Conservation (phyloP, 192 early-diverging fungal species). For the Obelidium mucronatum region DNA sequence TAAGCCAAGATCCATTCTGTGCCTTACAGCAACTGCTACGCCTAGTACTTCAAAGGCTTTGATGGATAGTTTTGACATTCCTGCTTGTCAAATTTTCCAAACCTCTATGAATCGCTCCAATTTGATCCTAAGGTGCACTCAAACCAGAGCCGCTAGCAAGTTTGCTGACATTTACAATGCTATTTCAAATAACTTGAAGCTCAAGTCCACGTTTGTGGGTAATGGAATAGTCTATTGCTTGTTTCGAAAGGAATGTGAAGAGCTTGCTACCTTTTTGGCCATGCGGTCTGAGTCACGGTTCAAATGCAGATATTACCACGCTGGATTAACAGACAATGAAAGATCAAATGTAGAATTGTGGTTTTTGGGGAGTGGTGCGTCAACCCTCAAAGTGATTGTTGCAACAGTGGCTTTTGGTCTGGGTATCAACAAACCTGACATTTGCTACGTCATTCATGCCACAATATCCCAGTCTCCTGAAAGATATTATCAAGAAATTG, state of each 20-base stretch:
- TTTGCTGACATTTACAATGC: conserved; percentile 49
- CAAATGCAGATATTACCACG: conserved; percentile 77
- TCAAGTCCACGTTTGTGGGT: conserved; percentile 59
- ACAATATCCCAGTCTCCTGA: conserved; percentile 81
- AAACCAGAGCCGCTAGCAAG: not conserved
- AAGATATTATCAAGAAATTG: conserved; percentile 72
- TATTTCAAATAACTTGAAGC: not conserved
- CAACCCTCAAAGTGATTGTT: conserved; percentile 69
- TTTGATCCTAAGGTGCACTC: not conserved
- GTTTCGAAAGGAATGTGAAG: conserved; percentile 62
- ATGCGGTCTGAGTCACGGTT: conserved; percentile 46
- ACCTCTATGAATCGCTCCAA: not conserved
- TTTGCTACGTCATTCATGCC: conserved; percentile 86
- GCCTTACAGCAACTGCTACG: conserved; percentile 70
- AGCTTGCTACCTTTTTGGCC: conserved; percentile 65
- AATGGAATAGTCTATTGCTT: conserved; percentile 29
- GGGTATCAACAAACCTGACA: conserved; percentile 89
- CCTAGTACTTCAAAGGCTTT: not conserved
- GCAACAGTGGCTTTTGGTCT: conserved; percentile 90
- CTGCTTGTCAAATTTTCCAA: not conserved
- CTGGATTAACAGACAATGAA: conserved; percentile 62
- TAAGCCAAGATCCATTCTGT: conserved; percentile 58
- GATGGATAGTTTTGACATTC: not conserved
- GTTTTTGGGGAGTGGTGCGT: not conserved
- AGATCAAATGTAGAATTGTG: conserved; percentile 28